Conservation (phyloP, 2,329 filamentous ascomycete genomes). For the Microcera coccophila region DNA sequence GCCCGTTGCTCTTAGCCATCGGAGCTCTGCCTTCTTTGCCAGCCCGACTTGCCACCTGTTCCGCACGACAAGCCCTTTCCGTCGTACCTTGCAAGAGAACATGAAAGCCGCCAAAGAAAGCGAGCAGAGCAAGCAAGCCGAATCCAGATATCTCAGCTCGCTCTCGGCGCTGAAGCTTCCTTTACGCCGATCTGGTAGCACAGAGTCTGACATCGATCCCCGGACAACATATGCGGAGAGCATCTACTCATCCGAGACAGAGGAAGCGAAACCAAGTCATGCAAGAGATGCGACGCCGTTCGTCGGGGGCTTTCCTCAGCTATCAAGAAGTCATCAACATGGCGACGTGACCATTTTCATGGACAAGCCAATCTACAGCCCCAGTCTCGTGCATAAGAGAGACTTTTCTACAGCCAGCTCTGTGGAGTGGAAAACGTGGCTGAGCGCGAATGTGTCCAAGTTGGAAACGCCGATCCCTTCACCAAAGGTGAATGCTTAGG, state of each 20-base stretch:
- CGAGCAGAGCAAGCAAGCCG: conserved; percentile 22
- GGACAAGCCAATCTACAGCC: conserved; percentile 11
- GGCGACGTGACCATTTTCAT: conserved; percentile 8
- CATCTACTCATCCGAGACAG: conserved; percentile 41
- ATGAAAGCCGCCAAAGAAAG: conserved; percentile 38
- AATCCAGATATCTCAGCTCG: conserved; percentile 38
- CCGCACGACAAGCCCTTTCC: conserved; percentile 53
- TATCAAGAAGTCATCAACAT: conserved; percentile 2
- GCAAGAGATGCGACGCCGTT: neutral
- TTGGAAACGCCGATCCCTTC: conserved; percentile 33
- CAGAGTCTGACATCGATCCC: conserved; percentile 37
- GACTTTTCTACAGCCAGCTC: conserved; percentile 43
- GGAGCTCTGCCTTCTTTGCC: conserved; percentile 49
- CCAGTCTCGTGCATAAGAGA: conserved; percentile 30
- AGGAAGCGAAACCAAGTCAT: conserved; percentile 15
- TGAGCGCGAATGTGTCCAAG: conserved; percentile 50
- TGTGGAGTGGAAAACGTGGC: conserved; percentile 53
- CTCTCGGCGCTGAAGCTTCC: conserved; percentile 39
- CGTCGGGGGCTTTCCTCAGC: neutral
- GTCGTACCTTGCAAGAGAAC: conserved; percentile 46
- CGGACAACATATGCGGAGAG: conserved; percentile 44
- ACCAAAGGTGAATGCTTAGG: conserved; percentile 5
- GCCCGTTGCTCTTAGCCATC: conserved; percentile 34
- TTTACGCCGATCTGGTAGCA: conserved; percentile 37
- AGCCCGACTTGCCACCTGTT: conserved; percentile 51